Evolutionary conservation across 1,284 basidiomycete species (phyloP).

Genomic region (Rhodotorula sp.): DNA sequence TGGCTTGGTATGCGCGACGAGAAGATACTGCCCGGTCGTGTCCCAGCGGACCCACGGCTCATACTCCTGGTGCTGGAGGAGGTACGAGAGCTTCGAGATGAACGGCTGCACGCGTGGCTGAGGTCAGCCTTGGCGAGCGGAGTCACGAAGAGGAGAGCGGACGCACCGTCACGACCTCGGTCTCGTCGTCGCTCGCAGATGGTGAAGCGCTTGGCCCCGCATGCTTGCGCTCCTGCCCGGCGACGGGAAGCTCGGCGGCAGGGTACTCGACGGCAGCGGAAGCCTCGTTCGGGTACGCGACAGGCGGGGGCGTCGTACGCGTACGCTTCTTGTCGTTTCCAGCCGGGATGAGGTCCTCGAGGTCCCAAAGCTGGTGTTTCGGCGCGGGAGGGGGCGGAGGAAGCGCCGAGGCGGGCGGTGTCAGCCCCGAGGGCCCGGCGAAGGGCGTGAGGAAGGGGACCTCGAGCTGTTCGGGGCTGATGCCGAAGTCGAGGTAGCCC

Average conservation of each 20-base stretch:
- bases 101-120: conserved; percentile 15
- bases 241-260: neutral
- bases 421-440: neutral
- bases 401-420: neutral
- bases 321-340: neutral
- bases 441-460: neutral
- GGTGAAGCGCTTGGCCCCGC: neutral
- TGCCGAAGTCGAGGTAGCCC: conserved; percentile 22
- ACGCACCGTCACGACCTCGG: conserved; percentile 6
- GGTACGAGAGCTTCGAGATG: conserved; percentile 34
- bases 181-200: conserved; percentile 1
- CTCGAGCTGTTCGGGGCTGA: conserved; percentile 17
- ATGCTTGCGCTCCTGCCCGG: neutral
- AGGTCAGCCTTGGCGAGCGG: neutral
- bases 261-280: neutral
- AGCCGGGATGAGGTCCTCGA: conserved; percentile 29
- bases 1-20: conserved; percentile 36
- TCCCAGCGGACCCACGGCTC: conserved; percentile 32
- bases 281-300: neutral
- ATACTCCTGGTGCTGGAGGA: conserved; percentile 31
- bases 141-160: neutral
- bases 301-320: conserved; percentile 5
- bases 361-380: conserved; percentile 25
- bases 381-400: too few relatives aligned
- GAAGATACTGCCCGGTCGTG: conserved; percentile 19